phyloP scores from a whole-genome alignment of 169 alveolate genomes.

The Perkinsus olseni region DNA sequence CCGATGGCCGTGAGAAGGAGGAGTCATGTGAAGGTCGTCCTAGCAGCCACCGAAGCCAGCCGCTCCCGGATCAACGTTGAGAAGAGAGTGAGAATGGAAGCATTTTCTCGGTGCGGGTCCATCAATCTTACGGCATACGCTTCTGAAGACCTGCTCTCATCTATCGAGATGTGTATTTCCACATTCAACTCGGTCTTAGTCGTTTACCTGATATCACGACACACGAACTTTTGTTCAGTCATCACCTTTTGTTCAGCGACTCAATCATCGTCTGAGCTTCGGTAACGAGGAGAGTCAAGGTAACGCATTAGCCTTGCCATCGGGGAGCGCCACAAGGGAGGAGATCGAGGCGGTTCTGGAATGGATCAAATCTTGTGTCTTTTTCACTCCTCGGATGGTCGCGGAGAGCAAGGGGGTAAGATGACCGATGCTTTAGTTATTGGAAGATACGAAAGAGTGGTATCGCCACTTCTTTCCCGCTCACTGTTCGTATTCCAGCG shows the following conservation, averaged over 20 bases:
- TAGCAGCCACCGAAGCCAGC: neutral
- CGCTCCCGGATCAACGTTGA: neutral
- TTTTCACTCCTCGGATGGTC: neutral
- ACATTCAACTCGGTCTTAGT: no score
- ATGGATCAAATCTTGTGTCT: neutral
- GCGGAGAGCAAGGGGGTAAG: neutral
- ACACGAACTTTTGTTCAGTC: no score
- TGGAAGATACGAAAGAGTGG: no score
- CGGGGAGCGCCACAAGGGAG: neutral
- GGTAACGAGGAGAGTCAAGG: neutral
- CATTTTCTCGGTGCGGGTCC: no score
- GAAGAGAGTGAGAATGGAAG: neutral
- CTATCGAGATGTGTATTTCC: no score
- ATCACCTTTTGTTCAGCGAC: no score
- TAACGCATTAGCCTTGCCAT: neutral
- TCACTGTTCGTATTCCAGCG: no score
- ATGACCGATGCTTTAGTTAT: neutral
- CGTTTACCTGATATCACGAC: no score
- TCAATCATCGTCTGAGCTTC: neutral
- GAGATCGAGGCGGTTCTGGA: neutral
- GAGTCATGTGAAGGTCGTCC: neutral
- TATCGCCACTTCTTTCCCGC: no score
- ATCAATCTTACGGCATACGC: no score
- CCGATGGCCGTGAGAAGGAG: neutral
- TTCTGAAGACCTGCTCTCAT: no score